Percentiles rank a stretch among this genome's conserved stretches.
phyloP scores from a whole-genome alignment of 1,284 basidiomycete species.

The Fomitopsis pinicola region DNA sequence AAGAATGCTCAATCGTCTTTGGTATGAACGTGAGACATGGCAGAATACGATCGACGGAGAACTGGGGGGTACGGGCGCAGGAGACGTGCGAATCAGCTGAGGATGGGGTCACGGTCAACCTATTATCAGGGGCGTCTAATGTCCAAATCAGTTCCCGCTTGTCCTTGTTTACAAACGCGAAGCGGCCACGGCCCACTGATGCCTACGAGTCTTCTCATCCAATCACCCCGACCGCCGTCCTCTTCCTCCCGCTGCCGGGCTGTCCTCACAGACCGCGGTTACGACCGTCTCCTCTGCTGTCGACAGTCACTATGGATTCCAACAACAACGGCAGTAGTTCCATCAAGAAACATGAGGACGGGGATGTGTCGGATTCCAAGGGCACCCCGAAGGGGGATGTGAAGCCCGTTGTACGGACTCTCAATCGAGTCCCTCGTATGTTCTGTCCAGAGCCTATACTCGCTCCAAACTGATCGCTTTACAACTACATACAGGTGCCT shows the following conservation, averaged over 20 bases:
- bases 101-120: background rate
- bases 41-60: background rate
- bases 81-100: background rate
- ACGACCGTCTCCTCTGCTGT: slow-evolving; percentile 5
- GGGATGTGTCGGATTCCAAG: slow-evolving; percentile 35
- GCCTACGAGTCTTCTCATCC: slow-evolving; percentile 13
- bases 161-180: slow-evolving; percentile 21
- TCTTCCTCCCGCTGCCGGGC: slow-evolving; percentile 8
- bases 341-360: slow-evolving; percentile 40
- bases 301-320: slow-evolving; percentile 26
- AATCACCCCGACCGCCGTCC: slow-evolving; percentile 16
- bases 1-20: background rate
- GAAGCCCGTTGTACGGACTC: slow-evolving; percentile 66
- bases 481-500: slow-evolving; percentile 53
- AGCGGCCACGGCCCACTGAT: slow-evolving; percentile 5
- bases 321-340: slow-evolving; percentile 20
- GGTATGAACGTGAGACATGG: background rate
- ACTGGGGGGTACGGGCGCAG: background rate
- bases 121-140: slow-evolving; percentile 4
- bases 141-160: slow-evolving; percentile 17
- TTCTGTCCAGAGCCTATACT: slow-evolving; percentile 10
- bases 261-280: slow-evolving; percentile 2
- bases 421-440: slow-evolving; percentile 82
- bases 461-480: background rate
- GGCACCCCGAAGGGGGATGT: slow-evolving; percentile 48